Base-by-base conservation (phyloP, 805 yeast species). In the Yarrowia osloensis region DNA sequence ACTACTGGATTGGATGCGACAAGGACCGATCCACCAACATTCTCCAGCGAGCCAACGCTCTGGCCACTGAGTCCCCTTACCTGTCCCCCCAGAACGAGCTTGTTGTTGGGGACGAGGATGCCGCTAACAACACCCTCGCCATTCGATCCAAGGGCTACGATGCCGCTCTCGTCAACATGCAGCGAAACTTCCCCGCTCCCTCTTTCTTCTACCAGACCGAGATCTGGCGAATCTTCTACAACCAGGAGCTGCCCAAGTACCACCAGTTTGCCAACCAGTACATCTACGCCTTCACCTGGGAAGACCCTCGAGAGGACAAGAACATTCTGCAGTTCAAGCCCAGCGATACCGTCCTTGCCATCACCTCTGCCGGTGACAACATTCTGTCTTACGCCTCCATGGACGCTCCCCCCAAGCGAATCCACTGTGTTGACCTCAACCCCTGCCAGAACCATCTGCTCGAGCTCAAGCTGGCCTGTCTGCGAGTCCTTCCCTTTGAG, bases 231-330 rank as follows among this genome's bases (percentile, higher is more conserved):
- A 91, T 89, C 47, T 90, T 86, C 77, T 90, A 86, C 73, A 91
- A 90, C 75, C 94, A 88, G 73, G 75, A 86, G 70, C 84, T 85
- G 73, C 86, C 88, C 8, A 83, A 83, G 71, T 88, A 88, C 74
- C 84, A 82, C 61, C 92, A 89, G 76, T 90, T 90, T 79, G 85
- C 84, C 68, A 83, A 88, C 73, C 92, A 90, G 77, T 90, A 89
- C 76, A 90, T 90, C 69, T 90, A 90, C 74, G 93, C 96, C 4
- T 90, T 90, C 77, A 90, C 96, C 7, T 90, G 96, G 96, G 96
- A 90, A 77, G 96, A 90, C 74, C 96, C 96, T 33, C 82, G 88
- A 67, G 95, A 89, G 77, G 96, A 90, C 78, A 84, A 85, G 69
- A 81, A 81, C 61, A 87, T 90, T 67, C 80, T 90, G 71, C 82